Evolutionary conservation across 2,329 filamentous ascomycete species (phyloP).

Genomic region (Diaporthe helianthi): DNA sequence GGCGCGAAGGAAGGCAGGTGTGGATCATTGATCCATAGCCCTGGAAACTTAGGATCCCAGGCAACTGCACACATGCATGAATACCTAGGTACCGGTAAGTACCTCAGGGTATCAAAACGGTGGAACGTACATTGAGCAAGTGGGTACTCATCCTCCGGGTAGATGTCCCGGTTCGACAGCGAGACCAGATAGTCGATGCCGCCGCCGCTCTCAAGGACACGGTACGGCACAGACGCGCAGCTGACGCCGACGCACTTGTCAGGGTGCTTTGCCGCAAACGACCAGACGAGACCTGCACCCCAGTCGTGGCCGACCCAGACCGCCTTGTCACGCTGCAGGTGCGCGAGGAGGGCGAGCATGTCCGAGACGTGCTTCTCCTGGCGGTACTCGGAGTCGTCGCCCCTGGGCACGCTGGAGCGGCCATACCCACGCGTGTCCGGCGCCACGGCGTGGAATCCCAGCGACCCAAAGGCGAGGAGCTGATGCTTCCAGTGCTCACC

Average conservation of each 20-base stretch:
- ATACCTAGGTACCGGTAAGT: too few relatives aligned
- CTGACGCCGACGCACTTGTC: slow-evolving; percentile 39
- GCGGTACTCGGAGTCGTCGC: slow-evolving; percentile 41
- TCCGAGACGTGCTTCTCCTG: slow-evolving; percentile 44
- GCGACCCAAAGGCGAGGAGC: slow-evolving; percentile 39
- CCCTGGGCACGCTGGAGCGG: slow-evolving; percentile 42
- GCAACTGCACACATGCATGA: slow-evolving; percentile 23
- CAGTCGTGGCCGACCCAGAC: slow-evolving; percentile 59
- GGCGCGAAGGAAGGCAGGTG: too few relatives aligned
- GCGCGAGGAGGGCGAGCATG: slow-evolving; percentile 44
- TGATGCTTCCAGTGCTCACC: slow-evolving; percentile 44
- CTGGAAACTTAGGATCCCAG: neutral
- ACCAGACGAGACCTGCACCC: slow-evolving; percentile 42
- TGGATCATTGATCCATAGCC: too few relatives aligned
- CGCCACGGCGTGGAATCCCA: slow-evolving; percentile 44
- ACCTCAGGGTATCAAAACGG: too few relatives aligned
- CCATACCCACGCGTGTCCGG: slow-evolving; percentile 49
- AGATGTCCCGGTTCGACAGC: slow-evolving; percentile 51
- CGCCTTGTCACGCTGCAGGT: slow-evolving; percentile 44
- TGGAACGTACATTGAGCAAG: slow-evolving; percentile 40
- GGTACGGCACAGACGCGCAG: slow-evolving; percentile 49
- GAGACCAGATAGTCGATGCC: slow-evolving; percentile 47
- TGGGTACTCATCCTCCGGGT: slow-evolving; percentile 51
- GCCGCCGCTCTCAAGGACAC: slow-evolving; percentile 47
- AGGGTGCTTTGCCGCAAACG: slow-evolving; percentile 42